Evolutionary conservation across 192 early-diverging fungal genomes (phyloP).

Genomic region (Ambispora gerdemannii): DNA sequence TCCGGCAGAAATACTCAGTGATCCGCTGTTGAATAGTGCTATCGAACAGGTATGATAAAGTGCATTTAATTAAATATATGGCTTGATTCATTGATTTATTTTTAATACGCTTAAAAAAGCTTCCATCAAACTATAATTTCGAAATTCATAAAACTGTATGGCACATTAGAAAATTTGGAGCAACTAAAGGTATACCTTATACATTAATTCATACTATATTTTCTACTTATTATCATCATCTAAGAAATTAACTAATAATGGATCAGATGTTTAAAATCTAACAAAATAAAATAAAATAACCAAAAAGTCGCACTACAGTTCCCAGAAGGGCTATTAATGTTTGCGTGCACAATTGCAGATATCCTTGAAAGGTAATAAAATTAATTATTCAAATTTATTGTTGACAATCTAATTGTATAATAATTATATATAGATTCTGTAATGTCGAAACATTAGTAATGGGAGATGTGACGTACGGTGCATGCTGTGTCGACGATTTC

Average conservation of each 20-base stretch:
- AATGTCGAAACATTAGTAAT: conserved; percentile 90
- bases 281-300: too few relatives aligned
- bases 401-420: conserved; percentile 10
- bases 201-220: background rate
- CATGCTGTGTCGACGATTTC: conserved; percentile 98
- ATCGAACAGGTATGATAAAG: conserved; percentile 67
- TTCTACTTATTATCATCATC: background rate
- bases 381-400: conserved; percentile 15
- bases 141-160: conserved; percentile 97
- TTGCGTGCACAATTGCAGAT: conserved; percentile 88
- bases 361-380: conserved; percentile 72
- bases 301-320: conserved; percentile 92
- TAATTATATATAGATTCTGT: conserved; percentile 53
- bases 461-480: conserved; percentile 99
- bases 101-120: conserved; percentile 32
- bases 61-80: too few relatives aligned
- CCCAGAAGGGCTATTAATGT: conserved; percentile 95
- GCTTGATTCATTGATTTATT: too few relatives aligned
- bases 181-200: conserved; percentile 60
- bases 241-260: too few relatives aligned
- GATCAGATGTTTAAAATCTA: conserved; percentile 6
- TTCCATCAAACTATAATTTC: conserved; percentile 98
- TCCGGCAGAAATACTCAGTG: conserved; percentile 80
- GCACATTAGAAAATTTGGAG: conserved; percentile 71
- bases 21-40: conserved; percentile 77